These are phyloP conservation scores for Hericium erinaceus DNA, from an alignment of 768 basidiomycete species.

Conservation along the genomic window DNA sequence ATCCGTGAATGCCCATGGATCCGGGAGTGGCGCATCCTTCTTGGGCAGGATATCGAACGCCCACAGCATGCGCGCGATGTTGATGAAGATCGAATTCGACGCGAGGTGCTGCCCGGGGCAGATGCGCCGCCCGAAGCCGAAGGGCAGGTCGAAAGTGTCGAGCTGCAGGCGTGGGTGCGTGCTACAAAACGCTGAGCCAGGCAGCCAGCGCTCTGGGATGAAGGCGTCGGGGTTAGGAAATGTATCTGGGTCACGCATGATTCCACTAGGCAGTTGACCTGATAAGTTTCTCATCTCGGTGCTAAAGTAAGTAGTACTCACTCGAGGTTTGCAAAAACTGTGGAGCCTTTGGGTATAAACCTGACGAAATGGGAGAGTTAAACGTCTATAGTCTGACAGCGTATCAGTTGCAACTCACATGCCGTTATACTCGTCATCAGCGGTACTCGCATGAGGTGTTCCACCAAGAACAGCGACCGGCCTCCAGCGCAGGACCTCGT, in stretches of 20 bases:
- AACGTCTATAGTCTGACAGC: neutral
- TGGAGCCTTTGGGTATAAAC: constrained; percentile 15
- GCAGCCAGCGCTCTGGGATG: constrained; percentile 14
- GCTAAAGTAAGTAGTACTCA: neutral
- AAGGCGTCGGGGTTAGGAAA: constrained; percentile 16
- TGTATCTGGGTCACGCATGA: constrained; percentile 15
- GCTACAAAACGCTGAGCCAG: neutral
- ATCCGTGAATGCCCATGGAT: neutral
- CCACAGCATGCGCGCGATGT: constrained; percentile 9
- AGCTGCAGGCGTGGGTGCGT: neutral
- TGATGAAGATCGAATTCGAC: constrained; percentile 12
- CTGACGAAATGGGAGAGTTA: neutral
- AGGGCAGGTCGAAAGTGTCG: constrained; percentile 3
- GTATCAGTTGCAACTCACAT: neutral
- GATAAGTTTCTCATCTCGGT: neutral
- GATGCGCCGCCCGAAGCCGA: constrained; percentile 11
- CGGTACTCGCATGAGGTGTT: constrained; percentile 10
- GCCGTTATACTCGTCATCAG: constrained; percentile 8
- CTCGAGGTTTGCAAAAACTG: constrained; percentile 16
- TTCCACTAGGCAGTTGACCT: constrained; percentile 7
- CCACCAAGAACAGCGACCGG: constrained; percentile 2
- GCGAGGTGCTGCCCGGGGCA: constrained; percentile 15
- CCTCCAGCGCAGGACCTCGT: constrained; percentile 4
- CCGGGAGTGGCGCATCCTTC: neutral
- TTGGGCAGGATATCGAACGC: constrained; percentile 6